These are phyloP conservation scores for Dryadomyces quercus-mongolicae DNA, from an alignment of 2,329 filamentous ascomycete genomes.

Conservation along the genomic window DNA sequence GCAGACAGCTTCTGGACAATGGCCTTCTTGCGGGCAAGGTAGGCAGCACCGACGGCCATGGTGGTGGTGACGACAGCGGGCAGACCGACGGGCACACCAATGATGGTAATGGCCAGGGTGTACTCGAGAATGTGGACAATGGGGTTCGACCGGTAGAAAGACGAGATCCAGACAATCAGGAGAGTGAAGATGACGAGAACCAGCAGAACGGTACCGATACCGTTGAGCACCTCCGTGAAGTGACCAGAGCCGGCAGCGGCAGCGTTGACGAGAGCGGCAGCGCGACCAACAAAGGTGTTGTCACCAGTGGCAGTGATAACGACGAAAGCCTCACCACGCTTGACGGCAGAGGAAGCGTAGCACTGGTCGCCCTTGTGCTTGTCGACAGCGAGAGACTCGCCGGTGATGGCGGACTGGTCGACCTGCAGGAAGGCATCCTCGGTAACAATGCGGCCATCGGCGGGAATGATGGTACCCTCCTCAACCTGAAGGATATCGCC, in stretches of 20 bases:
- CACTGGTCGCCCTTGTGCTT: constrained; percentile 73
- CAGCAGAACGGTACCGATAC: constrained; percentile 70
- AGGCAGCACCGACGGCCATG: constrained; percentile 87
- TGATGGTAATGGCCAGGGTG: constrained; percentile 80
- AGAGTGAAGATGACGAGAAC: constrained; percentile 71
- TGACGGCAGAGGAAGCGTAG: constrained; percentile 79
- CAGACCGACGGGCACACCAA: constrained; percentile 86
- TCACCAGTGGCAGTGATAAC: constrained; percentile 78
- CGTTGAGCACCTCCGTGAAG: constrained; percentile 84
- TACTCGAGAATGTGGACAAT: constrained; percentile 73
- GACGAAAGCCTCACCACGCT: constrained; percentile 78
- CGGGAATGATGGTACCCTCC: constrained; percentile 85
- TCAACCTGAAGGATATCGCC: constrained; percentile 85
- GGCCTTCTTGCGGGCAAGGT: constrained; percentile 83
- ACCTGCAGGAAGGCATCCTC: constrained; percentile 78
- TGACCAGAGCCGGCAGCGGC: constrained; percentile 66
- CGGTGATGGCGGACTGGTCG: constrained; percentile 85
- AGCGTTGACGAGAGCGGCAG: constrained; percentile 72
- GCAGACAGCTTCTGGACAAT: constrained; percentile 89
- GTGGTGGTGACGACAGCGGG: constrained; percentile 88
- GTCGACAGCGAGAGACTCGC: constrained; percentile 83
- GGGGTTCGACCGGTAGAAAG: constrained; percentile 75
- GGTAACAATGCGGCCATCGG: constrained; percentile 76
- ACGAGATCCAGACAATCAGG: constrained; percentile 72
- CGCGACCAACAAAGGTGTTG: constrained; percentile 81